Evolutionary conservation across 176 grass and related monocot species (phyloP), one percentile per base, ranked within the genome.

Genomic region (Puya raimondii): DNA sequence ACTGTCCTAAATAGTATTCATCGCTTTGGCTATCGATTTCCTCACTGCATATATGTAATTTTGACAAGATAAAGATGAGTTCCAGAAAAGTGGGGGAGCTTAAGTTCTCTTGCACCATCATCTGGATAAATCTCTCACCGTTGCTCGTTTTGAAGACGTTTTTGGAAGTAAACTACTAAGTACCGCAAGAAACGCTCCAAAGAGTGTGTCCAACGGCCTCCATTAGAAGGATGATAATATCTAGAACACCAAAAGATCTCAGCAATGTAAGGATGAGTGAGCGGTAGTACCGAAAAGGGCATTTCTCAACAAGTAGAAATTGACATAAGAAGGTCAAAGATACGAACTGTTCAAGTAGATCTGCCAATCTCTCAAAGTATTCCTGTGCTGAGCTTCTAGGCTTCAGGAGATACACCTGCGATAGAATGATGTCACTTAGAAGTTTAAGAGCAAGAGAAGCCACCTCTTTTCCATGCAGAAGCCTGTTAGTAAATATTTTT

Each of bases 221-320:
- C 93, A 86, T 97, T 97, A 53, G 93, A 97, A 64, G 93, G 93
- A 83, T 97, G 93, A 67, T 97, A 97, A 76, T 92, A 97, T 77
- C 93, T 97, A 81, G 47, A 87, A 83, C 68, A 22, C 51, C 50
- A 56, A 72, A 86, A 29, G 18, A 29, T 15, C 65, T 47, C 26
- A 68, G 52, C 68, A 78, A 52, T 68, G 61, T 77, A 72, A 42
- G 33, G 33, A 42, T 42, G 33, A 42, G 33, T 42, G 33, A 42
- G 33, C 33, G 4, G 33, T 0, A 42, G 33, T 42, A 42, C 7
- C 33, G 4, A 42, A 42, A 33, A 33, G 29, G 29, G 4, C 4
- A 33, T 33, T 33, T 33, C 29, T 33, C 29, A 33, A 5, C 29
- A 33, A 7, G 33, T 42, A 42, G 33, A 42, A 7, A 42, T 42